Base-by-base conservation (phyloP, 805 yeast genomes). In the Spathaspora hagerdaliae region DNA sequence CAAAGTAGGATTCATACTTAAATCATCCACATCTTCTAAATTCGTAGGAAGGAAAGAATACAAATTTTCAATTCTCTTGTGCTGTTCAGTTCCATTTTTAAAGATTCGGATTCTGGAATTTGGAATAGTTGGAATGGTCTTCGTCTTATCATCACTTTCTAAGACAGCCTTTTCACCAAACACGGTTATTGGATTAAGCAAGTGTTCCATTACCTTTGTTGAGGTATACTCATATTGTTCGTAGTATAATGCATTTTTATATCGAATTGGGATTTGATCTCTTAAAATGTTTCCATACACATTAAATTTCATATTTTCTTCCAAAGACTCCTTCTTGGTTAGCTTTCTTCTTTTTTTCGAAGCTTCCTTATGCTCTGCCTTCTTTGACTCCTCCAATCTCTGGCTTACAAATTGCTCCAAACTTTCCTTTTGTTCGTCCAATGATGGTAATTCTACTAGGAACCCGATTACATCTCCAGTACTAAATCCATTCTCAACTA, bases 401-500 rank as follows among this genome's bases (percentile, higher is more conserved):
- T 40, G 19, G 13, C 45, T 51, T 26, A 59, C 53, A 6, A 71
- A 64, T 49, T 59, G 56, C 19, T 60, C 50, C 2, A 79, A 73
- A 27, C 71, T 69, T 13, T 61, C 54, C 27, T 64, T 55, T 52
- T 83, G 88, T 1, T 60, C 61, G 9, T 67, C 59, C 7, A 74
- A 43, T 32, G 64, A 52, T 0, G 99, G 98, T 3, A 94, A 67
- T 31, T 76, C 77, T 11, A 94, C 74, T 40, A 88, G 63, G 46
- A 94, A 59, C 0, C 99, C 98, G 29, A 94, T 74, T 3, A 81
- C 81, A 61, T 94, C 99, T 9, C 97, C 97, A 1, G 81, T 63
- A 27, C 67, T 65, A 53, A 89, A 81, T 1, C 85, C 82, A 24
- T 48, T 50, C 26, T 69, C 75, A 72, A 84, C 70, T 51, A 80